These are phyloP conservation scores for Ilex paraguariensis DNA, from an alignment of 305 asterid species.

Conservation along the genomic window DNA sequence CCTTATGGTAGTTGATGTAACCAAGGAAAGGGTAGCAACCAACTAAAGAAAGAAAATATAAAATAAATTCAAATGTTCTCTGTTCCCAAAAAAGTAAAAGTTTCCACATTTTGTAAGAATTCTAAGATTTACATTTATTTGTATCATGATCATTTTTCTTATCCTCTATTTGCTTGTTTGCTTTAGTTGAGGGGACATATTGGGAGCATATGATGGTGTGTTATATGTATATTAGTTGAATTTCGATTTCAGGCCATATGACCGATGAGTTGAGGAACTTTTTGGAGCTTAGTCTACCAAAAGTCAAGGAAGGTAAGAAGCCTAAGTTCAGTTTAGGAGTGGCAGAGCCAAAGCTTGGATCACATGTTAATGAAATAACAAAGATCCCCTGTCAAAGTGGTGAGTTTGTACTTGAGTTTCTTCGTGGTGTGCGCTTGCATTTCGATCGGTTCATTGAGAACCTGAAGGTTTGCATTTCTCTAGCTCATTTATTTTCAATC, in stretches of 20 bases:
- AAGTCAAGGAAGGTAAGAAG: conserved; percentile 82
- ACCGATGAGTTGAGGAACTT: conserved; percentile 81
- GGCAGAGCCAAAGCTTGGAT: conserved; percentile 86
- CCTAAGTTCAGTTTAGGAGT: conserved; percentile 74
- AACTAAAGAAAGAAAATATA: too few species aligned
- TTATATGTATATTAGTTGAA: not conserved
- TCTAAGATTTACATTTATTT: too few species aligned
- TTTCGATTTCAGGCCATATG: conserved; percentile 65
- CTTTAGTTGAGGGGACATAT: not conserved
- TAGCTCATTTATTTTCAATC: not conserved
- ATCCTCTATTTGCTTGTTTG: not conserved
- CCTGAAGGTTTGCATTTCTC: conserved; percentile 54
- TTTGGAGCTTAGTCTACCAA: conserved; percentile 75
- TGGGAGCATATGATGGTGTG: too few species aligned
- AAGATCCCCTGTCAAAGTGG: conserved; percentile 81
- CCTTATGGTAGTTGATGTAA: too few species aligned
- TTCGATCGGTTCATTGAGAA: conserved; percentile 54
- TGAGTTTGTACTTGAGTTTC: conserved; percentile 81
- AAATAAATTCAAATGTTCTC: too few species aligned
- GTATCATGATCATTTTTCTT: too few species aligned
- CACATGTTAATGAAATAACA: conserved; percentile 74
- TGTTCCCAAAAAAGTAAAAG: too few species aligned
- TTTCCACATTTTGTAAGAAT: too few species aligned
- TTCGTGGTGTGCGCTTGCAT: conserved; percentile 88
- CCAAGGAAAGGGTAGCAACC: too few species aligned